Evolutionary conservation across 202 grass and related monocot genomes (phyloP).

Genomic region (Carex sylvatica): DNA sequence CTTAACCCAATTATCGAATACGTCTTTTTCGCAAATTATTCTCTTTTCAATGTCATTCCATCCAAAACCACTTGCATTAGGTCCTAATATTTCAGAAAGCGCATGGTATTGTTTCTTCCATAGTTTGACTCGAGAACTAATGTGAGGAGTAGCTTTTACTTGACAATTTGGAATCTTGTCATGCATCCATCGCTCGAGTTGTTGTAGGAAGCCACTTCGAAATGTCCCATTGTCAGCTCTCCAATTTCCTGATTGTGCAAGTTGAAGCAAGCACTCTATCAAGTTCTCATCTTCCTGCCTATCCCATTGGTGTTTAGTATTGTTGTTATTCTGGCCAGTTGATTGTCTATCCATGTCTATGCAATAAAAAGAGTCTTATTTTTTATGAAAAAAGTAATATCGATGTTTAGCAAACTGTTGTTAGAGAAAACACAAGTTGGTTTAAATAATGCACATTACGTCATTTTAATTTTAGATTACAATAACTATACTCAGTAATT

Average conservation of each 20-base stretch:
- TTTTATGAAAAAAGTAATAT: too few species aligned
- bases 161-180: not conserved
- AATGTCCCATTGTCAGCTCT: not conserved
- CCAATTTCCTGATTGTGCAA: not conserved
- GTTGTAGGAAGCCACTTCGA: not conserved
- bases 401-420: too few species aligned
- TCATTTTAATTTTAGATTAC: too few species aligned
- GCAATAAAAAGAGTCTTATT: too few species aligned
- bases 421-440: too few species aligned
- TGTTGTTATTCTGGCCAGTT: too few species aligned
- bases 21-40: not conserved
- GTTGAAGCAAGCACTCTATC: not conserved
- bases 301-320: too few species aligned
- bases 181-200: not conserved
- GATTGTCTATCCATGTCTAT: too few species aligned
- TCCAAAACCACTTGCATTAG: not conserved
- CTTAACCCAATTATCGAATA: not conserved
- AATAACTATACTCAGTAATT: too few species aligned
- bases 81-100: not conserved
- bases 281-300: too few species aligned
- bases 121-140: not conserved
- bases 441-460: too few species aligned
- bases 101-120: not conserved
- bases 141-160: not conserved
- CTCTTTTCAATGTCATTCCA: not conserved